Percentiles rank a stretch among this genome's conserved stretches.
phyloP scores from a whole-genome alignment of 176 grass and related monocot genomes.

The Secale cereale region DNA sequence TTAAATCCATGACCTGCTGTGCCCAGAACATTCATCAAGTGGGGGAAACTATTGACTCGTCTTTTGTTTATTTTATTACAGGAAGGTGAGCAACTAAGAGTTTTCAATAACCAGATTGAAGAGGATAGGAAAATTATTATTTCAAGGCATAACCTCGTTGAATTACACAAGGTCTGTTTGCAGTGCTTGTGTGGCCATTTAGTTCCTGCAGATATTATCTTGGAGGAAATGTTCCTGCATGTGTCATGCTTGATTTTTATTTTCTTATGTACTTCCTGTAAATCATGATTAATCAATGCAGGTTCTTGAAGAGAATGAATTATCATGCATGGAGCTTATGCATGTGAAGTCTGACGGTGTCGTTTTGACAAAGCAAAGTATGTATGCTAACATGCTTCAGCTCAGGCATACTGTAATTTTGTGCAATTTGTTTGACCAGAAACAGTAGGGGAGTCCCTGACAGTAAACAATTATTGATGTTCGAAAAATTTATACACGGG shows the following conservation, averaged over 20 bases:
- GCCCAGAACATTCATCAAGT: conserved; percentile 1
- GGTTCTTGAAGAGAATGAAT: conserved; percentile 77
- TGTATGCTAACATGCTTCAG: conserved; percentile 24
- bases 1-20: conserved; percentile 12
- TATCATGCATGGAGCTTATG: conserved; percentile 80
- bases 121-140: conserved; percentile 95
- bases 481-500: not conserved
- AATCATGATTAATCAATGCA: conserved; percentile 32
- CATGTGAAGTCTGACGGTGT: conserved; percentile 84
- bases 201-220: not conserved
- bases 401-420: not conserved
- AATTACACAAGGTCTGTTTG: conserved; percentile 79
- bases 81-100: conserved; percentile 69
- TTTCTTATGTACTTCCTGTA: not conserved
- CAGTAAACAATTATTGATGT: not conserved
- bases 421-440: conserved; percentile 7
- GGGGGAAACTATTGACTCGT: not conserved
- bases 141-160: conserved; percentile 84
- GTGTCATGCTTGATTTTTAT: no score
- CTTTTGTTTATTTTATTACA: conserved; percentile 40
- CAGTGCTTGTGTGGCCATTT: conserved; percentile 6
- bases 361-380: conserved; percentile 87
- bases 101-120: conserved; percentile 87
- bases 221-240: not conserved
- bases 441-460: not conserved